Evolutionary conservation across 495 filamentous ascomycete species (phyloP), one percentile per base, ranked within the genome.

Genomic region (Jackrogersella minutella): DNA sequence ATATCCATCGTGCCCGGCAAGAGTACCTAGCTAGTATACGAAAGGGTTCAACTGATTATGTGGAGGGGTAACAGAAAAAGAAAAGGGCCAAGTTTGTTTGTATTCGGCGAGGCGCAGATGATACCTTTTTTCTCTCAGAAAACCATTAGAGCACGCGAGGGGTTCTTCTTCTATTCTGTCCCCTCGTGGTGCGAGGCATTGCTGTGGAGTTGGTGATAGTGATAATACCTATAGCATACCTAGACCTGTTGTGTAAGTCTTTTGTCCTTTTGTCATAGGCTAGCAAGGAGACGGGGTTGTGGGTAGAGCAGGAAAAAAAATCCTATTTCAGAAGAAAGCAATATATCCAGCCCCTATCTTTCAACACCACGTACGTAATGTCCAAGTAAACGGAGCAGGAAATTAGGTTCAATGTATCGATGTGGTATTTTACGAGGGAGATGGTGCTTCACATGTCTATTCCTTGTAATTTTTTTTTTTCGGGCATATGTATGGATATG

Each of bases 21-120:
- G 10, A 28, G 22, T 51, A 57, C 28, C 17, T 39, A 16, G 22
- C n/a, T n/a, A n/a, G n/a, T n/a, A n/a, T n/a, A 3, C 14, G 16
- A 11, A 26, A 26, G 19, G 16, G 31, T 37, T 37, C 26, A 19
- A 49, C 10, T 14, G 34, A 26, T 37, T 24, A 34, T 17, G 49
- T 16, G 13, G 39, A 50, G 44, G 17, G 34, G 37, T 16, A 24
- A 55, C 47, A 34, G 30, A 44, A 52, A 40, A 58, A 21, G 36
- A 40, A 11, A 43, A 39, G 54, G 52, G 26, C 34, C 5, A 28
- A 44, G 30, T 61, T 64, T 57, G 55, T 41, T 69, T 64, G 66
- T 64, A 64, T 69, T 69, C 52, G 66, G 61, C 60, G 43, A 46
- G 62, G 67, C 67, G 67, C 62, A 66, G 62, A 66, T 70, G 67